These are phyloP conservation scores for Fragilariopsis cylindrus DNA, from an alignment of 108 stramenopile genomes.

Conservation along the genomic window DNA sequence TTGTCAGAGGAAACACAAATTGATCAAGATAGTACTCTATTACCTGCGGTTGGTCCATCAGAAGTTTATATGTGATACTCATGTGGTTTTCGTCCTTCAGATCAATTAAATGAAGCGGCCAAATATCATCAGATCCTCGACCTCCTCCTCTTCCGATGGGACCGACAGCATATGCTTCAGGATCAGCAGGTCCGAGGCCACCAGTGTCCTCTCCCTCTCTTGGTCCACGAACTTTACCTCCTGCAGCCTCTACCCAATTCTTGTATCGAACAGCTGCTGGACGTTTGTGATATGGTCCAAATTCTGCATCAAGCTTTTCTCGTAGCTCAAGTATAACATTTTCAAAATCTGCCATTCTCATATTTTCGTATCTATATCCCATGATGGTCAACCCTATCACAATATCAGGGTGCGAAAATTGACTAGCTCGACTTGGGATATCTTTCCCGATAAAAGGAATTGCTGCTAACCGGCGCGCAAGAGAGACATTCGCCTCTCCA, in stretches of 20 bases:
- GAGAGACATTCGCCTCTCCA: constrained; percentile 84
- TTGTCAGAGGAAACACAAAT: constrained; percentile 93
- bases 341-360: constrained; percentile 90
- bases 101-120: constrained; percentile 98
- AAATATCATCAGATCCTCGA: constrained; percentile 89
- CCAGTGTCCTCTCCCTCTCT: constrained; percentile 64
- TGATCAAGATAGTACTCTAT: constrained; percentile 89
- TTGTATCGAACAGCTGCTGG: constrained; percentile 90
- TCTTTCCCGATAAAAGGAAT: constrained; percentile 99
- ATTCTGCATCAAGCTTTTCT: constrained; percentile 92
- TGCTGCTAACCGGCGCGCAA: constrained; percentile 90
- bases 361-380: constrained; percentile 97
- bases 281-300: constrained; percentile 94
- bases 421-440: constrained; percentile 95
- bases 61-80: constrained; percentile 85
- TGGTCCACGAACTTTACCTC: constrained; percentile 93
- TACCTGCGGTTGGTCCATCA: constrained; percentile 84
- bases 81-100: constrained; percentile 95
- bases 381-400: constrained; percentile 96
- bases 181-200: constrained; percentile 34
- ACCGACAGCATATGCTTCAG: constrained; percentile 48
- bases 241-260: constrained; percentile 93
- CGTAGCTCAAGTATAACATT: constrained; percentile 84
- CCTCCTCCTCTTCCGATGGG: constrained; percentile 52
- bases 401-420: constrained; percentile 99